Percentiles rank a stretch among this genome's conserved stretches.
Conservation (phyloP, 1,139 yeast species). For the Yamadazyma friedrichii region DNA sequence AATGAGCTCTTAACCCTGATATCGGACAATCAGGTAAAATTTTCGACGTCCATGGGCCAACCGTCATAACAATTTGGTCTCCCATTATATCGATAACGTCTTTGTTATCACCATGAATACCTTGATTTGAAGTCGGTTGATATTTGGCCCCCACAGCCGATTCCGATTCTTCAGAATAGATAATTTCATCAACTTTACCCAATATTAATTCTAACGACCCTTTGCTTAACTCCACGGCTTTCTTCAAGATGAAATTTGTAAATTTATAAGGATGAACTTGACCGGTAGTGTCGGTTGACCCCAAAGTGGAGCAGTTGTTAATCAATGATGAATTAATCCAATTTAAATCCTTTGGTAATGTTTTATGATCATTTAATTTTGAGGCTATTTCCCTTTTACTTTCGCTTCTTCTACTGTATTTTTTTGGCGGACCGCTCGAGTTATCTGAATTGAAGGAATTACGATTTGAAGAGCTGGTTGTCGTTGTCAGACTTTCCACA, state of each 20-base stretch:
- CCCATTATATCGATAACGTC: slow-evolving; percentile 47
- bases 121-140: slow-evolving; percentile 51
- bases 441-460: neutral
- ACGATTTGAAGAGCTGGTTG: neutral
- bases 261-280: slow-evolving; percentile 96
- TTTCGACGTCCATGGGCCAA: slow-evolving; percentile 97
- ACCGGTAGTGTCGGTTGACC: slow-evolving; percentile 87
- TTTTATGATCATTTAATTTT: slow-evolving; percentile 12
- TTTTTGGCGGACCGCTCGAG: slow-evolving; percentile 29
- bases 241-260: slow-evolving; percentile 74
- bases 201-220: slow-evolving; percentile 83
- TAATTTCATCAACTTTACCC: slow-evolving; percentile 76
- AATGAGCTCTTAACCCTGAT: slow-evolving; percentile 89
- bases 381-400: slow-evolving; percentile 2
- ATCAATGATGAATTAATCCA: slow-evolving; percentile 77
- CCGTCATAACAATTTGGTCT: slow-evolving; percentile 77
- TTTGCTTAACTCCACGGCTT: slow-evolving; percentile 66
- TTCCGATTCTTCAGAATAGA: slow-evolving; percentile 60
- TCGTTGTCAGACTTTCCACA: slow-evolving; percentile 1
- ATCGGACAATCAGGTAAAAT: slow-evolving; percentile 90
- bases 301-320: slow-evolving; percentile 74
- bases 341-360: slow-evolving; percentile 68
- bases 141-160: slow-evolving; percentile 65
- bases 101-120: slow-evolving; percentile 12
- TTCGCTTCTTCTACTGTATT: slow-evolving; percentile 23